Percentiles rank a stretch among this genome's conserved stretches.
Evolutionary conservation across 2,329 filamentous ascomycete species (phyloP).

Genomic region (Verticillium nonalfalfae): DNA sequence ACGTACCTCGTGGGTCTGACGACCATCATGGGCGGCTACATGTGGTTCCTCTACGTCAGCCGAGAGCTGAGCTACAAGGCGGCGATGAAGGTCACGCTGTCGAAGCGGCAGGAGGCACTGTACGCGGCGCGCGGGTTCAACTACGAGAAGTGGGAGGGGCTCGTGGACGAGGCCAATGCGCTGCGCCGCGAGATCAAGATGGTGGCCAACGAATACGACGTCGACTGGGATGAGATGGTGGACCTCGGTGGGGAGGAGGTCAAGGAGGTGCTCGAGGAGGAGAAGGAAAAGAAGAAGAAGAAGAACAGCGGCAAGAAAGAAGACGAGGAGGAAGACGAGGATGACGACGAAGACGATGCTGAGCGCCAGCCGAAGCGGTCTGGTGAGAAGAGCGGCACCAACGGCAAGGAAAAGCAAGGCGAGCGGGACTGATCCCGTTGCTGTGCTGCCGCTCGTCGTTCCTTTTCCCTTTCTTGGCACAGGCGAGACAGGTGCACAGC

Average conservation of each 20-base stretch:
- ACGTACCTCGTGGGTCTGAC: conserved; percentile 85
- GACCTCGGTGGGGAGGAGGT: conserved; percentile 67
- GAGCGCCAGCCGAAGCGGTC: conserved; percentile 14
- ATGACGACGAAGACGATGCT: conserved; percentile 20
- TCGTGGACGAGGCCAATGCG: conserved; percentile 74
- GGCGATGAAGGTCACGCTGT: conserved; percentile 82
- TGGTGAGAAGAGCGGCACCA: conserved; percentile 7
- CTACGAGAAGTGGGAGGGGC: conserved; percentile 65
- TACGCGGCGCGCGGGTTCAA: conserved; percentile 76
- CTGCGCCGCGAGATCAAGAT: conserved; percentile 72
- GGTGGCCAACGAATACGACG: conserved; percentile 81
- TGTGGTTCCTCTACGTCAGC: conserved; percentile 93
- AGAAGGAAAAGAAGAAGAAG: conserved; percentile 32
- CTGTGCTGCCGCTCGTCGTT: not conserved
- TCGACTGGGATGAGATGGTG: conserved; percentile 75
- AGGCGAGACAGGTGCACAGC: not conserved
- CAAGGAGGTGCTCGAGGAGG: conserved; percentile 48
- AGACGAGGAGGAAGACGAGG: conserved; percentile 25
- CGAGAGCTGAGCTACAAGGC: conserved; percentile 81
- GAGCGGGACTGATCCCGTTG: not conserved
- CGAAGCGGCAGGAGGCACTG: conserved; percentile 65
- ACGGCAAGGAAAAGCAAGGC: not conserved
- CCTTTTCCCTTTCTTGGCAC: not conserved
- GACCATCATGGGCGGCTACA: conserved; percentile 81
- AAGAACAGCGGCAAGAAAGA: conserved; percentile 31